Percentiles rank a stretch among this genome's conserved stretches.
These are phyloP conservation scores for Thraustochytrium sp. DNA, from an alignment of 352 stramenopile species.

Conservation along the genomic window DNA sequence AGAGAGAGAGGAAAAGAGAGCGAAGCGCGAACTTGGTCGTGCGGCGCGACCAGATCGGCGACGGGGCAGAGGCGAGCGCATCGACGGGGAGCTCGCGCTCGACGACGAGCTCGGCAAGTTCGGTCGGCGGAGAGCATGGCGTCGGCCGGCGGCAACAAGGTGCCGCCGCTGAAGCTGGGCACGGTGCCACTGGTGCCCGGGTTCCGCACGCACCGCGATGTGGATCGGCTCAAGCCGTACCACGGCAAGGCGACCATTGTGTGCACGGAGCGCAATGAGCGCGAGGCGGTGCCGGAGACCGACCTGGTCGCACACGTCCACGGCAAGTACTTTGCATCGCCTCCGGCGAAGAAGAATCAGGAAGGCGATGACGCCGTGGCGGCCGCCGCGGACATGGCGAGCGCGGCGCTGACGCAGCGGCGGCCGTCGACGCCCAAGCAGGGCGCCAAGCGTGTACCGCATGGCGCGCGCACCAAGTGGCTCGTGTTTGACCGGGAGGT, in stretches of 20 bases:
- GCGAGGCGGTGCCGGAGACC: not conserved
- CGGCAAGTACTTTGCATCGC: constrained; percentile 13
- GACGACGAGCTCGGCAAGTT: no score
- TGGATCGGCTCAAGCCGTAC: not conserved
- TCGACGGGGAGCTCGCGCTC: no score
- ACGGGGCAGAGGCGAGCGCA: no score
- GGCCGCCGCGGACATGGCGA: not conserved
- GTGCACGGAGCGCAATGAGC: constrained; percentile 15
- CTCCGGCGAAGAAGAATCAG: not conserved
- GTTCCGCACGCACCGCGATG: constrained; percentile 11
- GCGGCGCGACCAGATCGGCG: not conserved
- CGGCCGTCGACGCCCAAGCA: not conserved
- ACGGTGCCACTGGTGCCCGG: constrained; percentile 3
- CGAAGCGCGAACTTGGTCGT: not conserved
- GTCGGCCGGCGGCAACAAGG: not conserved
- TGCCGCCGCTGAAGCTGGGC: not conserved
- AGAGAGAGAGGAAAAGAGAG: not conserved
- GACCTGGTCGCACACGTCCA: constrained; percentile 9
- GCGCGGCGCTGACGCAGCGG: not conserved
- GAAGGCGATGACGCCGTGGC: not conserved
- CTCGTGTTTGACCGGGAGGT: constrained; percentile 49
- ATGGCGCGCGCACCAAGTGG: constrained; percentile 6
- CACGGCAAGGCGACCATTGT: constrained; percentile 14
- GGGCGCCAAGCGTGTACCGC: not conserved
- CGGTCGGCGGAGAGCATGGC: not conserved